A percentile compares a stretch with the other conserved stretches of the same genome.
phyloP scores from a whole-genome alignment of 306 rosid species.

The Acacia melanoxylon region DNA sequence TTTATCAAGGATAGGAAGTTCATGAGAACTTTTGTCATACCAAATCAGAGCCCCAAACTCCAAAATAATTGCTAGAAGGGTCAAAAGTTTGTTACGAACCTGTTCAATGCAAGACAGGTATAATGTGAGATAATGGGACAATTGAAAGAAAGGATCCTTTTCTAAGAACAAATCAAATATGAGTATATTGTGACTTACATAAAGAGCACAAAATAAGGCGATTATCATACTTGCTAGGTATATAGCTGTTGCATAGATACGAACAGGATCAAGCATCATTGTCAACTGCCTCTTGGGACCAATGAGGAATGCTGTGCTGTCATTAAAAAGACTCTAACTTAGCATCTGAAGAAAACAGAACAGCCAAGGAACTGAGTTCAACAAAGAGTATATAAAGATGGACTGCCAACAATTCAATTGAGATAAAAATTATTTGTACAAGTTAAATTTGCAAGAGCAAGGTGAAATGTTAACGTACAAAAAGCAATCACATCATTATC shows the following conservation, averaged over 20 bases:
- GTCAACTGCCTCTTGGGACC: slow-evolving; percentile 90
- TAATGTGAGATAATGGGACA: slow-evolving; percentile 5
- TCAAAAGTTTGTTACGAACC: slow-evolving; percentile 85
- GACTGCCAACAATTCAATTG: background rate
- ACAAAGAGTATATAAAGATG: background rate
- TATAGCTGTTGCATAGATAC: slow-evolving; percentile 89
- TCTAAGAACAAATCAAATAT: background rate
- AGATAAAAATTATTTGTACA: slow-evolving; percentile 3
- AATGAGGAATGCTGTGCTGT: slow-evolving; percentile 93
- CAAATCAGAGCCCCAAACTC: slow-evolving; percentile 89
- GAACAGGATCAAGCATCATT: slow-evolving; percentile 98
- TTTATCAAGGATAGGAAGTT: background rate
- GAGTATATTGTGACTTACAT: slow-evolving; percentile 56
- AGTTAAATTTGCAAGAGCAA: slow-evolving; percentile 13
- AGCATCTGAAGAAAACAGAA: slow-evolving; percentile 34
- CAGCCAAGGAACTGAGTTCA: slow-evolving; percentile 13
- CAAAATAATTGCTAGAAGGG: slow-evolving; percentile 73
- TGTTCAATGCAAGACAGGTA: slow-evolving; percentile 36
- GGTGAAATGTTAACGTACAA: slow-evolving; percentile 11
- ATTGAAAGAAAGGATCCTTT: background rate
- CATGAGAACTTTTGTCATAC: slow-evolving; percentile 41
- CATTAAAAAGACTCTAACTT: slow-evolving; percentile 44
- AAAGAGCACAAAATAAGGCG: slow-evolving; percentile 82
- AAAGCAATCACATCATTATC: slow-evolving; percentile 12
- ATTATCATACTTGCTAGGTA: slow-evolving; percentile 83